Percentiles rank a stretch among this genome's conserved stretches.
phyloP scores from a whole-genome alignment of 2,329 filamentous ascomycete species.

The Botrytis squamosa region DNA sequence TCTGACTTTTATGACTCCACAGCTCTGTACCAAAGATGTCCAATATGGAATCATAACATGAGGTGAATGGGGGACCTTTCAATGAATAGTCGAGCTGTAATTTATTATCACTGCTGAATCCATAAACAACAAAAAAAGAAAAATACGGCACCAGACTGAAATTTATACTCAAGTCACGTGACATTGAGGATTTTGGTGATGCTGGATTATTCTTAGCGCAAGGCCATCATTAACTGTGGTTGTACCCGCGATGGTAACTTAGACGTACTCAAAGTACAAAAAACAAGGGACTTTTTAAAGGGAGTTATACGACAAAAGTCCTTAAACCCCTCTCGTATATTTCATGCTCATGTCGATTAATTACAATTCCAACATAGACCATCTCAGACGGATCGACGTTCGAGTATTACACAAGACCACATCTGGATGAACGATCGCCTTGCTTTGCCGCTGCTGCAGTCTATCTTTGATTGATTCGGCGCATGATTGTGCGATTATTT shows the following conservation, averaged over 20 bases:
- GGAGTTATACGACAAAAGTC: neutral
- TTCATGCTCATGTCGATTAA: constrained; percentile 29
- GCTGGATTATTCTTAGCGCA: constrained; percentile 21
- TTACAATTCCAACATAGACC: constrained; percentile 6
- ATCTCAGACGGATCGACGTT: constrained; percentile 17
- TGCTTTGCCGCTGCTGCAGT: neutral
- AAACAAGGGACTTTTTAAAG: neutral
- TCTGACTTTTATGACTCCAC: constrained; percentile 11
- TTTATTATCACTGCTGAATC: neutral
- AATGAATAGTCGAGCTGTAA: neutral
- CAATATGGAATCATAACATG: constrained; percentile 7
- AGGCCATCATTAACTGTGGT: neutral
- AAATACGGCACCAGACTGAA: neutral
- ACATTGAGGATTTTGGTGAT: neutral
- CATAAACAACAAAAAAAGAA: neutral
- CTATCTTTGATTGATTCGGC: constrained; percentile 23
- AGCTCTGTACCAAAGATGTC: neutral
- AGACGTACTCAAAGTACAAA: neutral
- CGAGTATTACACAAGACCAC: constrained; percentile 10
- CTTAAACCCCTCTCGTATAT: constrained; percentile 1
- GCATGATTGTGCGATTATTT: constrained; percentile 45
- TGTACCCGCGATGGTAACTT: constrained; percentile 1
- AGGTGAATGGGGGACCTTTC: neutral
- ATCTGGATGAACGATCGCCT: constrained; percentile 17
- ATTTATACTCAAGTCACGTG: constrained; percentile 4